phyloP scores from a whole-genome alignment of 2,329 filamentous ascomycete genomes.

The Arthrobotrys sphaeroides region DNA sequence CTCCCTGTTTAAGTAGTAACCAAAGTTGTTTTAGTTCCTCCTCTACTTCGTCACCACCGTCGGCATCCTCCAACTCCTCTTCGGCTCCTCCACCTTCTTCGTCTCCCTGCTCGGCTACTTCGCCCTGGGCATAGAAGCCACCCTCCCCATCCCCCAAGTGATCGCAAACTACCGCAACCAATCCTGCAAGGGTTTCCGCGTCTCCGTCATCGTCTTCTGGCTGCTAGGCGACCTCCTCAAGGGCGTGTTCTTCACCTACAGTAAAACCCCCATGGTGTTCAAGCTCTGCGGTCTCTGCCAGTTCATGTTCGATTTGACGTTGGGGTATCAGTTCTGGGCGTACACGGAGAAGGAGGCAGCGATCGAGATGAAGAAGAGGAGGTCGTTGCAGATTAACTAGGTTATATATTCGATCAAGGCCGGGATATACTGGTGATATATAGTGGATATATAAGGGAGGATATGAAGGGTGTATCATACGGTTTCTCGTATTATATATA shows the following conservation, averaged over 20 bases:
- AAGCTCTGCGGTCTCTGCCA: constrained; percentile 85
- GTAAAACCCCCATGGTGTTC: constrained; percentile 78
- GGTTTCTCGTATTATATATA: too few species aligned
- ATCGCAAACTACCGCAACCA: constrained; percentile 73
- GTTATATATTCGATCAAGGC: background rate
- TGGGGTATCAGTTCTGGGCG: constrained; percentile 78
- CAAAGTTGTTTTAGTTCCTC: constrained; percentile 65
- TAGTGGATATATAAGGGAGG: too few species aligned
- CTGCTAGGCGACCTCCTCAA: constrained; percentile 84
- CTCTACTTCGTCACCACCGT: constrained; percentile 73
- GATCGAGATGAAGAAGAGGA: constrained; percentile 48
- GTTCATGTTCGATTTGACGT: constrained; percentile 76
- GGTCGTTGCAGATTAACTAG: constrained; percentile 10
- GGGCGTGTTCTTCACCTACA: constrained; percentile 82
- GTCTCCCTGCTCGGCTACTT: constrained; percentile 75
- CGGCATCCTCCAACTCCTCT: constrained; percentile 72
- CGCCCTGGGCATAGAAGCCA: constrained; percentile 81
- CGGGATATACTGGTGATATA: background rate
- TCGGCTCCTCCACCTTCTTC: constrained; percentile 71
- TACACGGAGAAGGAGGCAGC: constrained; percentile 66
- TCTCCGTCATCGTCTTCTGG: constrained; percentile 81
- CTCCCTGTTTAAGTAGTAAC: background rate
- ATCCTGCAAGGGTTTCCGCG: constrained; percentile 79
- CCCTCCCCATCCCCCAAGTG: constrained; percentile 82
- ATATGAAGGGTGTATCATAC: too few species aligned